Evolutionary conservation across 2,329 filamentous ascomycete species (phyloP).

Genomic region (Colletotrichum tofieldiae): DNA sequence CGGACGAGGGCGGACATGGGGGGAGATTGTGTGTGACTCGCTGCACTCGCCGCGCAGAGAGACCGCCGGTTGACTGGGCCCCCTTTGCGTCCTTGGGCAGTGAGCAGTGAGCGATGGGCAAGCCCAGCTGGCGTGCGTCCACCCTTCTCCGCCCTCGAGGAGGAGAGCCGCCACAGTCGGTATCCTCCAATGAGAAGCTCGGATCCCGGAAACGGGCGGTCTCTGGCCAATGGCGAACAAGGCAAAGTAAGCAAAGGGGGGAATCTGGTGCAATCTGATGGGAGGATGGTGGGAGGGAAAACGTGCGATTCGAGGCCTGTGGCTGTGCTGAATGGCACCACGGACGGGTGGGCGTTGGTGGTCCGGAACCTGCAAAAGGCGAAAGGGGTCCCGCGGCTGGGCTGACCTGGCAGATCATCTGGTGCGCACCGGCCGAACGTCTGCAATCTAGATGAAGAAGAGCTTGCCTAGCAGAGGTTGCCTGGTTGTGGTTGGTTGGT

Average conservation of each 20-base stretch:
- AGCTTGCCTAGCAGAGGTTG: conserved; percentile 15
- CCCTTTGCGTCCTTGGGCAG: neutral
- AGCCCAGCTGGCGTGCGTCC: conserved; percentile 22
- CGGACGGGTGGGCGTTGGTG: conserved; percentile 33
- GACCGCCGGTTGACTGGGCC: conserved; percentile 4
- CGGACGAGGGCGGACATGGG: conserved; percentile 37
- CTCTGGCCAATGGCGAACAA: conserved; percentile 23
- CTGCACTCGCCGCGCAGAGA: conserved; percentile 4
- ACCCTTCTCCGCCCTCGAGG: conserved; percentile 17
- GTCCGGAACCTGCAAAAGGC: conserved; percentile 23
- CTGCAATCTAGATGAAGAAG: conserved; percentile 27
- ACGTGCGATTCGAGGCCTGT: conserved; percentile 43
- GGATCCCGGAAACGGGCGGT: neutral
- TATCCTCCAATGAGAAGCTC: conserved; percentile 20
- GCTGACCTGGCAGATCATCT: conserved; percentile 12
- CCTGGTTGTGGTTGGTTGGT: conserved; percentile 6
- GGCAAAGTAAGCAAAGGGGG: conserved; percentile 36
- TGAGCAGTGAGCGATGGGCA: conserved; percentile 8
- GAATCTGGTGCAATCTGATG: conserved; percentile 13
- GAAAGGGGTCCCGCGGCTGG: neutral
- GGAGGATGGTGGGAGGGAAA: conserved; percentile 33
- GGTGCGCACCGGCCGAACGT: neutral
- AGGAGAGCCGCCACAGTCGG: conserved; percentile 29
- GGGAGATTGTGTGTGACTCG: conserved; percentile 37
- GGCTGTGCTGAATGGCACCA: conserved; percentile 46